phyloP scores from a whole-genome alignment of 2,329 filamentous ascomycete species.

The Huntiella abstrusa region DNA sequence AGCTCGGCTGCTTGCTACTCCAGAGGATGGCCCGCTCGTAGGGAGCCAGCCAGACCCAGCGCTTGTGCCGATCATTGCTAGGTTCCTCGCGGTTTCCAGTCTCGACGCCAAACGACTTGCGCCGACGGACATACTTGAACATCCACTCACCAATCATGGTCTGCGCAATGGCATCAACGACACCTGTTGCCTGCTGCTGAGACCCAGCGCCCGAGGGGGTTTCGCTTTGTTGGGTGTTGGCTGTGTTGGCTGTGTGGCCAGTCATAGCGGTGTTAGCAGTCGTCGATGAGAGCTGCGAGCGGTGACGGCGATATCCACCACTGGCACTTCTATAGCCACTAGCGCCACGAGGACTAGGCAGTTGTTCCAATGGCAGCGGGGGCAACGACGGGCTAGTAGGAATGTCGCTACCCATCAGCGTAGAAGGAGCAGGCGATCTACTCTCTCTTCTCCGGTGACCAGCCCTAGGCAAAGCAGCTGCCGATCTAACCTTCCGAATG shows the following conservation, averaged over 20 bases:
- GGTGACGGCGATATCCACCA: slow-evolving; percentile 27
- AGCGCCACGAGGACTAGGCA: slow-evolving; percentile 35
- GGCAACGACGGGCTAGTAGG: slow-evolving; percentile 54
- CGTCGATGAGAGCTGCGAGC: slow-evolving; percentile 41
- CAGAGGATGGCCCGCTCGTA: slow-evolving; percentile 94
- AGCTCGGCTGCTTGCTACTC: slow-evolving; percentile 93
- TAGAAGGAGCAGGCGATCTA: slow-evolving; percentile 46
- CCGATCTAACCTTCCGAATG: slow-evolving; percentile 72
- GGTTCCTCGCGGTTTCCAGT: slow-evolving; percentile 51
- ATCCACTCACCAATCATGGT: slow-evolving; percentile 98
- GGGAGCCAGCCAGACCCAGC: slow-evolving; percentile 97
- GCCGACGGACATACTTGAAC: slow-evolving; percentile 73
- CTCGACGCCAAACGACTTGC: slow-evolving; percentile 74
- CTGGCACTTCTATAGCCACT: slow-evolving; percentile 13
- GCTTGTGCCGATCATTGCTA: slow-evolving; percentile 68
- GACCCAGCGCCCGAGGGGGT: slow-evolving; percentile 24
- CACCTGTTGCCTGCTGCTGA: slow-evolving; percentile 53
- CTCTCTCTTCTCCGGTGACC: slow-evolving; percentile 30
- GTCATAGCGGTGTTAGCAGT: slow-evolving; percentile 30
- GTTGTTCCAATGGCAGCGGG: slow-evolving; percentile 47
- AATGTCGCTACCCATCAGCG: slow-evolving; percentile 25
- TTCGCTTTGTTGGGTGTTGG: slow-evolving; percentile 22
- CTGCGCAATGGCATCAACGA: slow-evolving; percentile 92
- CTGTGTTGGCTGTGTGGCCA: slow-evolving; percentile 25
- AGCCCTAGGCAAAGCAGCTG: slow-evolving; percentile 46